phyloP scores from a whole-genome alignment of 306 rosid species.

The Cucurbita ficifolia region DNA sequence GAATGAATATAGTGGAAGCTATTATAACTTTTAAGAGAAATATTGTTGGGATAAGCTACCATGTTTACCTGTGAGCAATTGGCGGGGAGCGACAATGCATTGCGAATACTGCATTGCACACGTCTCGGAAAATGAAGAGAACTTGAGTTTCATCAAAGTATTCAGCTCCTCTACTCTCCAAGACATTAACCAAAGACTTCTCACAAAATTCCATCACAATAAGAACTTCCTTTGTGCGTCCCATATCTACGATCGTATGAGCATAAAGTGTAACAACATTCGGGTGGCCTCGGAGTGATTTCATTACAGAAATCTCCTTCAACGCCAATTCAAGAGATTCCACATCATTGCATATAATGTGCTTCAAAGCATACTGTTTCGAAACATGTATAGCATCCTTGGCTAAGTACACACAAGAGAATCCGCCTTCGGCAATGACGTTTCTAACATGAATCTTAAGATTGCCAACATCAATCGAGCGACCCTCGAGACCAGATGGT shows the following conservation, averaged over 20 bases:
- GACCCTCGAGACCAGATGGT: conserved; percentile 79
- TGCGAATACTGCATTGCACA: conserved; percentile 79
- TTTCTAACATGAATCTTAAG: conserved; percentile 62
- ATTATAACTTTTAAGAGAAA: background rate
- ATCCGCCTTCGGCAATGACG: conserved; percentile 92
- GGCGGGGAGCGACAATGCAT: conserved; percentile 92
- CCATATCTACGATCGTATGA: conserved; percentile 73
- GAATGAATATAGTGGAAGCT: background rate
- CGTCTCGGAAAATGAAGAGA: conserved; percentile 75
- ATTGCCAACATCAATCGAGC: conserved; percentile 67
- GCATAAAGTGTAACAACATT: conserved; percentile 74
- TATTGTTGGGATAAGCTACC: background rate
- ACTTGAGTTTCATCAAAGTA: conserved; percentile 81
- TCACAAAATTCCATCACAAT: conserved; percentile 95
- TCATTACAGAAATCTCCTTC: conserved; percentile 77
- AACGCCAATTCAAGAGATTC: conserved; percentile 70
- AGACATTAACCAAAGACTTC: conserved; percentile 67
- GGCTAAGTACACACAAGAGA: conserved; percentile 89
- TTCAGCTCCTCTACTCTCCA: conserved; percentile 79
- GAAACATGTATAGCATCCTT: conserved; percentile 64
- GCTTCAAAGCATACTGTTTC: conserved; percentile 92
- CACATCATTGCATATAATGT: conserved; percentile 79
- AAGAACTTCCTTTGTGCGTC: conserved; percentile 82
- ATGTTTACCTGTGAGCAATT: conserved; percentile 77
- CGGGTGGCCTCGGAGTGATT: conserved; percentile 74